phyloP scores from a whole-genome alignment of 2,329 filamentous ascomycete species.

The Colletotrichum kahawae region DNA sequence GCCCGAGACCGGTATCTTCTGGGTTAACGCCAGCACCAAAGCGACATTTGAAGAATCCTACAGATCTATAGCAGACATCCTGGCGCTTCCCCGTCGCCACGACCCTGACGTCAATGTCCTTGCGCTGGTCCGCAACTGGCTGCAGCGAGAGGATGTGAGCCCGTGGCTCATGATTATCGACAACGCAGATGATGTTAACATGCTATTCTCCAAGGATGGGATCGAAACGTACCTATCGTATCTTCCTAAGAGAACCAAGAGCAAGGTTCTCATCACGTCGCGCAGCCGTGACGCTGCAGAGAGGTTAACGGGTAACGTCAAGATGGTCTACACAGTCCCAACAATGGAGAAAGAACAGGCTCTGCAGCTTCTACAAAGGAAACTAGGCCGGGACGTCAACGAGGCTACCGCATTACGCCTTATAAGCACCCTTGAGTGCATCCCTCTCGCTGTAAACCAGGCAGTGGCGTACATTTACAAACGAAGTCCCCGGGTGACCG shows the following conservation, averaged over 20 bases:
- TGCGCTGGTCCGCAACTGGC: slow-evolving; percentile 21
- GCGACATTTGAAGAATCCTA: slow-evolving; percentile 21
- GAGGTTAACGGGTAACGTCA: slow-evolving; percentile 9
- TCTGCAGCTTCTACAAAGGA: slow-evolving; percentile 26
- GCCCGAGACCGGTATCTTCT: slow-evolving; percentile 20
- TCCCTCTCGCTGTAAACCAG: slow-evolving; percentile 39
- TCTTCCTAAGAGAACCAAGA: slow-evolving; percentile 14
- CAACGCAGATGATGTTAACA: not conserved
- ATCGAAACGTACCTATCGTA: not conserved
- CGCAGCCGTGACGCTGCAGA: slow-evolving; percentile 20
- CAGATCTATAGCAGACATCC: slow-evolving; percentile 7
- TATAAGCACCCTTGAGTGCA: slow-evolving; percentile 30
- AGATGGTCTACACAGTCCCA: not conserved
- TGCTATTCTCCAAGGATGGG: not conserved
- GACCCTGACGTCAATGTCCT: slow-evolving; percentile 10
- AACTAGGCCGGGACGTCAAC: slow-evolving; percentile 13
- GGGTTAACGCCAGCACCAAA: slow-evolving; percentile 9
- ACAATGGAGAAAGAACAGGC: slow-evolving; percentile 32
- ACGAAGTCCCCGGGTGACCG: slow-evolving; percentile 7
- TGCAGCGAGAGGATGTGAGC: slow-evolving; percentile 17
- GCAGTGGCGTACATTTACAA: not conserved
- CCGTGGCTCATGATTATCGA: slow-evolving; percentile 26
- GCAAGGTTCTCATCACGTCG: slow-evolving; percentile 22
- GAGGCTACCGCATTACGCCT: not conserved
- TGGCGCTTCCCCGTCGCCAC: slow-evolving; percentile 3